These are phyloP conservation scores for Monosporozyma aquatica DNA, from an alignment of 805 yeast genomes.

Conservation along the genomic window DNA sequence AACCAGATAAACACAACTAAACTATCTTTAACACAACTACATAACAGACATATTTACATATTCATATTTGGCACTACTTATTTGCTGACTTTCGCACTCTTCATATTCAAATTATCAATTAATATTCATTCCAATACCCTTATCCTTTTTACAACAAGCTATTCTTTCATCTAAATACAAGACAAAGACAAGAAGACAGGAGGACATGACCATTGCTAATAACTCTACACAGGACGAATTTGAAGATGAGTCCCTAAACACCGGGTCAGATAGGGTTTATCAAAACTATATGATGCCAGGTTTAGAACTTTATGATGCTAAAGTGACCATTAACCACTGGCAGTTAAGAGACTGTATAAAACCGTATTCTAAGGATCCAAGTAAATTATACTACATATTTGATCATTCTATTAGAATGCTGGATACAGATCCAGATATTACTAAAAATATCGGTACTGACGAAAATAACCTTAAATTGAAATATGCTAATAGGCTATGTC, in stretches of 20 bases:
- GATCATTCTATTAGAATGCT: slow-evolving; percentile 43
- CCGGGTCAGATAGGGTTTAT: slow-evolving; percentile 25
- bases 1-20: too few relatives aligned
- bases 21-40: too few relatives aligned
- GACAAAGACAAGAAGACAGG: background rate
- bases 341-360: slow-evolving; percentile 70
- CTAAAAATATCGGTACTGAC: too few relatives aligned
- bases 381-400: slow-evolving; percentile 49
- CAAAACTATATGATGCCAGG: slow-evolving; percentile 29
- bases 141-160: too few relatives aligned
- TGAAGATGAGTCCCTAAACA: slow-evolving; percentile 19
- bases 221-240: slow-evolving; percentile 8
- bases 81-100: too few relatives aligned
- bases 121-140: too few relatives aligned
- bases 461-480: too few relatives aligned
- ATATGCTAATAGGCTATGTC: background rate
- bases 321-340: slow-evolving; percentile 49
- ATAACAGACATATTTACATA: too few relatives aligned
- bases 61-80: too few relatives aligned
- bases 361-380: slow-evolving; percentile 34
- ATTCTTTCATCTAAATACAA: too few relatives aligned
- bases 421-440: slow-evolving; percentile 30
- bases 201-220: slow-evolving; percentile 6
- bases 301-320: slow-evolving; percentile 24
- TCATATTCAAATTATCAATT: too few relatives aligned